Evolutionary conservation across 257 asterid species (phyloP).

Genomic region (Przewalskia tangutica): DNA sequence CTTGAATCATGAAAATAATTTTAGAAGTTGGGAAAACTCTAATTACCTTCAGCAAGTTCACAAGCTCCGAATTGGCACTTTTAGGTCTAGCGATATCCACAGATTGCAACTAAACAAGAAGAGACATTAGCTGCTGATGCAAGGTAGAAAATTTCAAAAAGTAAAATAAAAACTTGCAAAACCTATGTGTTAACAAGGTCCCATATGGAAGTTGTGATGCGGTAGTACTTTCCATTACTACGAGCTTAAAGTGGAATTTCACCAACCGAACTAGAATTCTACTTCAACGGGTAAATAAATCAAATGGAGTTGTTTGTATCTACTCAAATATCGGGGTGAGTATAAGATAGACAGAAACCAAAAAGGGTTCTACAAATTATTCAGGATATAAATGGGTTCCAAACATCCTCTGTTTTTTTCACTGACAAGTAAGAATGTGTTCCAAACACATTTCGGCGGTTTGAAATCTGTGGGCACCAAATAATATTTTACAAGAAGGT

Average conservation of each 20-base stretch:
- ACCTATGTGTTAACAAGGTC: neutral
- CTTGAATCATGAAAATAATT: slow-evolving; percentile 3
- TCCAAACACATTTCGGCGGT: neutral
- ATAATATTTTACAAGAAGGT: neutral
- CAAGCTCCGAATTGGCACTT: slow-evolving; percentile 49
- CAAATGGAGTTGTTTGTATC: neutral
- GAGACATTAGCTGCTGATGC: slow-evolving; percentile 9
- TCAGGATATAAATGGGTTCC: too few relatives aligned
- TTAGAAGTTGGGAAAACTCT: neutral
- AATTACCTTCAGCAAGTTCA: slow-evolving; percentile 75
- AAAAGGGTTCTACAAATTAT: neutral
- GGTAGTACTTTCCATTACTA: neutral
- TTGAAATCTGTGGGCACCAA: neutral
- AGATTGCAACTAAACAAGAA: slow-evolving; percentile 53
- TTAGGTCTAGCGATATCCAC: slow-evolving; percentile 48
- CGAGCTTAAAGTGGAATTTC: neutral
- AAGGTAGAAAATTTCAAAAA: neutral
- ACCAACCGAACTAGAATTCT: neutral
- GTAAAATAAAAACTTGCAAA: slow-evolving; percentile 3
- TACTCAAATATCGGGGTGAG: slow-evolving; percentile 1
- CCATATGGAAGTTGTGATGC: neutral
- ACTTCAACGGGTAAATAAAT: slow-evolving; percentile 8
- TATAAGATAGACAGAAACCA: neutral
- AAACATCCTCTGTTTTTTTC: neutral
- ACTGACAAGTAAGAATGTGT: neutral